A percentile compares a stretch with the other conserved stretches of the same genome.
These are phyloP conservation scores for Nannochloropsis gaditana DNA, from an alignment of 108 stramenopile species.

Conservation along the genomic window DNA sequence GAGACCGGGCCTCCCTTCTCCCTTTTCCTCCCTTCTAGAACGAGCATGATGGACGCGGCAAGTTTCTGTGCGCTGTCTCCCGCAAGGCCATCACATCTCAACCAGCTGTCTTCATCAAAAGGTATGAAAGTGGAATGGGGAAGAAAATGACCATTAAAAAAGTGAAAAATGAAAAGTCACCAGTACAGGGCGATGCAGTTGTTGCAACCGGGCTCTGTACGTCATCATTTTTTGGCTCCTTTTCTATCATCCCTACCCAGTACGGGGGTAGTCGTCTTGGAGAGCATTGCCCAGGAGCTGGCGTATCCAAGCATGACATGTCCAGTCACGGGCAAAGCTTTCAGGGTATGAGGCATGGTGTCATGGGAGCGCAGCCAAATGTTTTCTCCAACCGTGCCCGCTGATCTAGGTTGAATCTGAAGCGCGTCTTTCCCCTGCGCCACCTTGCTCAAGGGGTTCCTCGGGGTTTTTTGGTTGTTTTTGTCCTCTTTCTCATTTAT, in stretches of 20 bases:
- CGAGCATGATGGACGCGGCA: slow-evolving; percentile 27
- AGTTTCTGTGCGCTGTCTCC: slow-evolving; percentile 38
- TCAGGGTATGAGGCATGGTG: slow-evolving; percentile 47
- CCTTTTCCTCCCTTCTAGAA: slow-evolving; percentile 3
- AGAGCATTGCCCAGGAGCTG: slow-evolving; percentile 47
- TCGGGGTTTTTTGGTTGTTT: no score
- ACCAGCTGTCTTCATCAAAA: slow-evolving; percentile 44
- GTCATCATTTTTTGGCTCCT: background rate
- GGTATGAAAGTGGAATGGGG: background rate
- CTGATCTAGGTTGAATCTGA: no score
- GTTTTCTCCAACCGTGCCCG: no score
- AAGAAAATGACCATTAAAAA: background rate
- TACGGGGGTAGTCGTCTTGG: slow-evolving; percentile 45
- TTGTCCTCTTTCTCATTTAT: no score
- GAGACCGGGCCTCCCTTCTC: background rate
- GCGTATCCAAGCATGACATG: slow-evolving; percentile 52
- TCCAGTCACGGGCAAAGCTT: slow-evolving; percentile 52
- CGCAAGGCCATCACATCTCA: slow-evolving; percentile 50
- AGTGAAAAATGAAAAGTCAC: background rate
- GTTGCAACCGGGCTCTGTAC: background rate
- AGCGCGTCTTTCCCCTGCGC: no score
- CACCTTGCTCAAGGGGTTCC: no score
- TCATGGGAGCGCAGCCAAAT: background rate
- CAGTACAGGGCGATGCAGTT: background rate
- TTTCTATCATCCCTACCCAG: background rate